A percentile compares a stretch with the other conserved stretches of the same genome.
These are phyloP conservation scores for Flagelloscypha sp. DNA, from an alignment of 768 basidiomycete genomes.

Conservation along the genomic window DNA sequence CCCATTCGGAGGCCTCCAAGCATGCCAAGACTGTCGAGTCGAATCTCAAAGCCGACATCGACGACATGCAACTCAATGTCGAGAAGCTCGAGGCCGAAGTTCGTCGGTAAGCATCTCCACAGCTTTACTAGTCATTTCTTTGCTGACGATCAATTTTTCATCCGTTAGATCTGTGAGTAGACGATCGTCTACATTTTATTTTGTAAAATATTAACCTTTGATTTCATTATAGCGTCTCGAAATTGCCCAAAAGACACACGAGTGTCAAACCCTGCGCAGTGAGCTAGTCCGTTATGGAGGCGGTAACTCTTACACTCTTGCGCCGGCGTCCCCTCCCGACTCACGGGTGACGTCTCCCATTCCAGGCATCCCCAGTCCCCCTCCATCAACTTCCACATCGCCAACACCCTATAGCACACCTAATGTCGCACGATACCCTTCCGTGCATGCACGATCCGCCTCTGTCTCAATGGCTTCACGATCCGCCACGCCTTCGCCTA, in stretches of 20 bases:
- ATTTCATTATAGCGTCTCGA: slow-evolving; percentile 39
- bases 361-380: slow-evolving; percentile 25
- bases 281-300: slow-evolving; percentile 55
- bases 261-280: slow-evolving; percentile 57
- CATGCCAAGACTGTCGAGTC: slow-evolving; percentile 54
- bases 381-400: slow-evolving; percentile 25
- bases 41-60: slow-evolving; percentile 54
- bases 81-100: slow-evolving; percentile 62
- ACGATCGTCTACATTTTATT: slow-evolving; percentile 3
- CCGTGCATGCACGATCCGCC: slow-evolving; percentile 48
- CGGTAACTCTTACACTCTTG: slow-evolving; percentile 33
- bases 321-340: slow-evolving; percentile 12
- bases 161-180: slow-evolving; percentile 6
- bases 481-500: slow-evolving; percentile 37
- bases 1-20: slow-evolving; percentile 72
- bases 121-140: slow-evolving; percentile 8
- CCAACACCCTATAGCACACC: slow-evolving; percentile 27
- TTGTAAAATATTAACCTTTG: slow-evolving; percentile 12
- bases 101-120: slow-evolving; percentile 47
- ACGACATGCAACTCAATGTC: slow-evolving; percentile 51
- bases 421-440: slow-evolving; percentile 42
- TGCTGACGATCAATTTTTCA: slow-evolving; percentile 14
- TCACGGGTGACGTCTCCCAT: slow-evolving; percentile 22
- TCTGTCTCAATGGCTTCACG: slow-evolving; percentile 41
- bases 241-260: slow-evolving; percentile 62